Evolutionary conservation across 108 stramenopile genomes (phyloP), one percentile per base, ranked within the genome.

Genomic region (Parmales sp.): DNA sequence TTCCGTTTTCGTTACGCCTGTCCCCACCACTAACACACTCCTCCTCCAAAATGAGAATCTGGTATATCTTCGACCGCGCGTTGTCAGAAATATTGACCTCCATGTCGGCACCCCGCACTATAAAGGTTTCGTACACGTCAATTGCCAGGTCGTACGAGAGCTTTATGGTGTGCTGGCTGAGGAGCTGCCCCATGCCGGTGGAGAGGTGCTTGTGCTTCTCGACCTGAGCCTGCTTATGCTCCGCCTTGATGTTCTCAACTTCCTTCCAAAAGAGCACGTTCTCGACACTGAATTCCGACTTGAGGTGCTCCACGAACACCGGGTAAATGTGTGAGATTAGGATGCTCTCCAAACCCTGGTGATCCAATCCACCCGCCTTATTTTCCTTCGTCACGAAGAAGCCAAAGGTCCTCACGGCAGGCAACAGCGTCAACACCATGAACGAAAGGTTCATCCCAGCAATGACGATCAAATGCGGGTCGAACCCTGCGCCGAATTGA

Each of bases 261-360:
- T 60, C 11, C 54, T 60, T 60, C 54, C 54, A 60, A 16, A 60
- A 60, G 31, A 60, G 13, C 7, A 28, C 29, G 31, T 60, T 60
- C 54, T 60, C 54, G 8, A 60, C 54, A 28, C 31, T 34, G 20
- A 60, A 60, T 16, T 60, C 54, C 29, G 29, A 34, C 54, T 60
- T 60, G 31, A 60, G 20, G 54, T 60, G 54, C 54, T 60, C 54
- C 2, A 60, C 31, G 54, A 60, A 60, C 31, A 60, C 13, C 31
- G 18, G 36, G 54, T 60, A 60, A 23, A 60, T 28, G 0, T 60
- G 29, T 28, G 54, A 60, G 54, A 34, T 60, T 16, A 60, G 54
- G 54, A 60, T 60, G 26, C 20, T 11, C 29, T 60, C 54, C 54
- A 60, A 28, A 34, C n/a, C 13, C 26, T 34, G 0, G 29, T 34